Evolutionary conservation across 345 rosid genomes (phyloP).

Genomic region (Nasturtium officinale): DNA sequence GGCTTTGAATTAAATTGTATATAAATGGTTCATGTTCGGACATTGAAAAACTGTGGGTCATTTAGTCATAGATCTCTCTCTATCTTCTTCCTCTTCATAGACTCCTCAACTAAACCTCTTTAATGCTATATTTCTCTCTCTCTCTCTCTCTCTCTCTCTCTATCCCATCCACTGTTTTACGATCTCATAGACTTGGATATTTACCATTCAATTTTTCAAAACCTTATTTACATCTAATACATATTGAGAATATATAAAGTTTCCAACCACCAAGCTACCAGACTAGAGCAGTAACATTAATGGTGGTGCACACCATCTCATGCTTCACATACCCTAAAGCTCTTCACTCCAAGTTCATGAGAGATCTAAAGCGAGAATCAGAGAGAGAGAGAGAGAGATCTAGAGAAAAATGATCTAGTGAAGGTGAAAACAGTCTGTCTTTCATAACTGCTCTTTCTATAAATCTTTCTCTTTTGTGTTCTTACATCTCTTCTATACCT

Average conservation of each 20-base stretch:
- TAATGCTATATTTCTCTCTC: constrained; percentile 47
- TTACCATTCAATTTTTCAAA: constrained; percentile 9
- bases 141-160: too few relatives aligned
- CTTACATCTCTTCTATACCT: constrained; percentile 20
- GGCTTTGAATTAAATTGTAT: constrained; percentile 30
- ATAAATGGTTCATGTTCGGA: constrained; percentile 30
- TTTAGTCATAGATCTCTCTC: constrained; percentile 27
- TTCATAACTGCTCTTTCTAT: constrained; percentile 60
- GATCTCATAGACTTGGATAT: constrained; percentile 22
- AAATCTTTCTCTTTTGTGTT: constrained; percentile 45
- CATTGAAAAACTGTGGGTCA: constrained; percentile 37
- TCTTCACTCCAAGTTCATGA: constrained; percentile 30
- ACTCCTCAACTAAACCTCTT: constrained; percentile 84
- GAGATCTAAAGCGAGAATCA: constrained; percentile 21
- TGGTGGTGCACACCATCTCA: constrained; percentile 47
- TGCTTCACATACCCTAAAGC: constrained; percentile 42
- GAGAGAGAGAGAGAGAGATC: constrained; percentile 25
- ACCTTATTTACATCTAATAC: not conserved
- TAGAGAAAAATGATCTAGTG: constrained; percentile 32
- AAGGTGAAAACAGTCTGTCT: constrained; percentile 59
- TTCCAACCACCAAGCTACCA: constrained; percentile 47
- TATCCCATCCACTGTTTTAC: constrained; percentile 28
- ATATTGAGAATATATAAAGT: constrained; percentile 30
- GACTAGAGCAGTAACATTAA: constrained; percentile 56
- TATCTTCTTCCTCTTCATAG: constrained; percentile 20